Conservation (phyloP, 108 stramenopile genomes). For the Stephanodiscus minutulus region DNA sequence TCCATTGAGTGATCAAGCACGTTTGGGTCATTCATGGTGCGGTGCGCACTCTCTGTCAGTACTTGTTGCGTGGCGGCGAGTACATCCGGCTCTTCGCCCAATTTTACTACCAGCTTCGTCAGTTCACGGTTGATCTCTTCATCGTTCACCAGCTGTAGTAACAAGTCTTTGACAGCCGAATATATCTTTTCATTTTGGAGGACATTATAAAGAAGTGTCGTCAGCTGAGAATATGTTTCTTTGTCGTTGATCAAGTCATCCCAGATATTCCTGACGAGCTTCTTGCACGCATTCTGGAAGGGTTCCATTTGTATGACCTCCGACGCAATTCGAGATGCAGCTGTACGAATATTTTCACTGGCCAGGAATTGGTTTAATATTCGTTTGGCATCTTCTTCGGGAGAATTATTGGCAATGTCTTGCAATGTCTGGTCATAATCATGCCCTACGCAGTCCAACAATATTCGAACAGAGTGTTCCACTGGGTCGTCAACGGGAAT, state of each 20-base stretch:
- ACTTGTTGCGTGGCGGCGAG: constrained; percentile 65
- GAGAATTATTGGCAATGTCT: constrained; percentile 29
- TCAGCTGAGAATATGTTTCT: constrained; percentile 71
- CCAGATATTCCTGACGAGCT: constrained; percentile 68
- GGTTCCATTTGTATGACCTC: constrained; percentile 62
- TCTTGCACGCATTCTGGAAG: constrained; percentile 65
- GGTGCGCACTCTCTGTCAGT: constrained; percentile 76
- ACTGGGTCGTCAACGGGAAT: constrained; percentile 52
- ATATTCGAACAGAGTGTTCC: constrained; percentile 49
- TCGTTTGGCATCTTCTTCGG: constrained; percentile 52
- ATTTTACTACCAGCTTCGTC: constrained; percentile 59
- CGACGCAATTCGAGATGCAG: constrained; percentile 47
- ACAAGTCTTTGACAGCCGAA: constrained; percentile 59
- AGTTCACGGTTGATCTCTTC: constrained; percentile 76
- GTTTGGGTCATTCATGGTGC: constrained; percentile 83
- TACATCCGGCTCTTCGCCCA: constrained; percentile 68
- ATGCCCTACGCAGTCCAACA: constrained; percentile 33
- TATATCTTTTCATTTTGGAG: constrained; percentile 74
- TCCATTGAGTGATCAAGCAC: constrained; percentile 91
- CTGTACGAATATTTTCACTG: constrained; percentile 39
- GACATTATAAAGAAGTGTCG: constrained; percentile 65
- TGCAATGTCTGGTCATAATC: constrained; percentile 2
- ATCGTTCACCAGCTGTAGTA: constrained; percentile 71
- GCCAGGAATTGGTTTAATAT: constrained; percentile 40
- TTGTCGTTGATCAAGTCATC: constrained; percentile 76